Percentiles rank a stretch among this genome's conserved stretches.
Evolutionary conservation across 2,329 filamentous ascomycete genomes (phyloP).

Genomic region (Claviceps fusiformis): DNA sequence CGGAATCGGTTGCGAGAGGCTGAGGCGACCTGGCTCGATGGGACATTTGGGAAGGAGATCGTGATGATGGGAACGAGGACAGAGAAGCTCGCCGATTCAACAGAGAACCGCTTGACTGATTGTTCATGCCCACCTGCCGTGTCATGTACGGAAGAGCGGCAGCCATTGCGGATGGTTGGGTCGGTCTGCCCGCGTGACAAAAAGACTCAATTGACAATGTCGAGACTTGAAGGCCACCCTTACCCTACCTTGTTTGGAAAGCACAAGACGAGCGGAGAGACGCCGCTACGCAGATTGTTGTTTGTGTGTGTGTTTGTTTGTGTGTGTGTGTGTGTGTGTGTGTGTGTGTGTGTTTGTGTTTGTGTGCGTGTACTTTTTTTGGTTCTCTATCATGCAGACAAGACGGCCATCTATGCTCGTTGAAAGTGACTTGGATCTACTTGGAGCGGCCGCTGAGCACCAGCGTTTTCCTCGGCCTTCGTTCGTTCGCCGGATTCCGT

Average conservation of each 20-base stretch:
- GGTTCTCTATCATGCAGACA: background rate
- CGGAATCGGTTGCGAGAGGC: constrained; percentile 34
- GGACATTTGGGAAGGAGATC: constrained; percentile 45
- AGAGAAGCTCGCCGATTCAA: constrained; percentile 38
- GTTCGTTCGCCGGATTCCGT: background rate
- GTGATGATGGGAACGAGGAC: constrained; percentile 48
- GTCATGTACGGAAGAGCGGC: constrained; percentile 29
- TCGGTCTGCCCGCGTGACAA: background rate
- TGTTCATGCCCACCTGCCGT: constrained; percentile 24
- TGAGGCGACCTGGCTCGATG: constrained; percentile 43
- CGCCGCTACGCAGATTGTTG: background rate
- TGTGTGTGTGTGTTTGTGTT: too few relatives aligned
- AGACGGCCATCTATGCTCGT: background rate
- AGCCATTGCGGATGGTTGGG: constrained; percentile 19
- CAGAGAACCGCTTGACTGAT: constrained; percentile 19
- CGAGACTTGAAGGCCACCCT: background rate
- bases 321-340: too few relatives aligned
- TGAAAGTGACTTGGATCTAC: background rate
- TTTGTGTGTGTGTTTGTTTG: background rate
- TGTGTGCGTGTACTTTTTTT: too few relatives aligned
- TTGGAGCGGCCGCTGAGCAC: background rate
- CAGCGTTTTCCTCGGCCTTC: background rate
- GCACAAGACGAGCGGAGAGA: background rate
- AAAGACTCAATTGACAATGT: background rate
- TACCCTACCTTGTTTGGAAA: background rate